Evolutionary conservation across 768 basidiomycete species (phyloP), one percentile per base, ranked within the genome.

Genomic region (Boletus tomentosulus): DNA sequence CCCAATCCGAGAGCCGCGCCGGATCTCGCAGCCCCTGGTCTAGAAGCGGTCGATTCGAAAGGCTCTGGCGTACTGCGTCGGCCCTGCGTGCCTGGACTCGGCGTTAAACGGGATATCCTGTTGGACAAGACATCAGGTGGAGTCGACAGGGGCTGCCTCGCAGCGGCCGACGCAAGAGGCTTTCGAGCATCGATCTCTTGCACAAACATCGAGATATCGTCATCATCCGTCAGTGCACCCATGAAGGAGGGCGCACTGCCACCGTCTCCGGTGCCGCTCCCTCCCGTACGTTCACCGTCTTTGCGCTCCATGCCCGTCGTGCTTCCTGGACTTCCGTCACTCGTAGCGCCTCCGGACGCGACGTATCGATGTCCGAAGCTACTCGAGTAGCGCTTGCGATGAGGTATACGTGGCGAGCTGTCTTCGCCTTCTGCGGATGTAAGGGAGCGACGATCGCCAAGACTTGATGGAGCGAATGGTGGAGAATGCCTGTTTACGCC

Each of bases 121-220:
- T n/a, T 22, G 2, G 62, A n/a, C n/a, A 25, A 6, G 1, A 12
- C 19, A 8, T 57, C 57, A 2, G 53, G 31, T 1, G 54, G 33
- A 1, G 11, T 25, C 10, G 57, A 44, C 16, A 43, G 28, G 7
- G 62, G 54, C 33, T 53, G 59, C 33, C 64, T 55, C 25, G 62
- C 59, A 25, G 51, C 53, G n/a, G 46, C 59, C 6, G 53, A 63
- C 34, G 62, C 60, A 8, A 91, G 72, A 3, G 88, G 87, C 62
- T 83, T 84, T 25, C 86, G 77, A 25, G 79, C 72, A 60, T 88
- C 88, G 47, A 89, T 88, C 45, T 89, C 85, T 62, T 86, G 84
- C 39, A 91, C 85, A 60, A 90, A 91, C 12, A 78, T 74, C 5
- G 87, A 88, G 28, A 91, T 82, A 48, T 89, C 89, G 58, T 89